These are phyloP conservation scores for Plasmodium knowlesi DNA, from an alignment of 169 alveolate genomes.

Conservation along the genomic window DNA sequence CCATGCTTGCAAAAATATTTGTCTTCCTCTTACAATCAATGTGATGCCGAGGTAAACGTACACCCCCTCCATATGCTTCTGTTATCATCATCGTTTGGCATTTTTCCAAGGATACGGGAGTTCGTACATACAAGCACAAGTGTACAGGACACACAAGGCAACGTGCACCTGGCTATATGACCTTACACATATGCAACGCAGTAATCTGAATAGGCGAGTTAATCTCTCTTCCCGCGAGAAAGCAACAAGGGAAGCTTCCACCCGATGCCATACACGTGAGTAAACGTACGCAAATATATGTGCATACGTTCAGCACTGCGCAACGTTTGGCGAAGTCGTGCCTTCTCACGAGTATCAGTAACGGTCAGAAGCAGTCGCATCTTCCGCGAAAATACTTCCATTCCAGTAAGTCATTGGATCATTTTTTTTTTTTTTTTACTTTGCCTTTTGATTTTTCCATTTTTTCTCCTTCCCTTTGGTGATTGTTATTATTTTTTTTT, in stretches of 20 bases:
- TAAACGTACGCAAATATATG: background rate
- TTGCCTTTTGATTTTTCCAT: background rate
- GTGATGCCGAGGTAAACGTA: background rate
- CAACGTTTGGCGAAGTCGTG: background rate
- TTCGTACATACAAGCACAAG: background rate
- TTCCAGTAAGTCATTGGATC: background rate
- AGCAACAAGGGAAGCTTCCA: background rate
- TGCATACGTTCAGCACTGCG: background rate
- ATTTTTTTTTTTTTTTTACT: background rate
- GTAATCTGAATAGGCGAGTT: background rate
- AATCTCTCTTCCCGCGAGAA: background rate
- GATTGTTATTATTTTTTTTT: background rate
- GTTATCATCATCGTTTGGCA: background rate
- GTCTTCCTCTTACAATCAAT: background rate
- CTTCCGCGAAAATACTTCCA: background rate
- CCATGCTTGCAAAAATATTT: background rate
- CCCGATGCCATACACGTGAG: background rate
- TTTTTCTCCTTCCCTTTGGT: background rate
- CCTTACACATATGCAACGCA: conserved; percentile 1
- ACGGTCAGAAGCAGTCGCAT: background rate
- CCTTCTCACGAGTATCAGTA: background rate
- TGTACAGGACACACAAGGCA: background rate
- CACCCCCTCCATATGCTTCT: background rate
- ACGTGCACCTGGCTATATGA: background rate
- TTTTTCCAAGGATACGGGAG: background rate